phyloP scores from a whole-genome alignment of 2,329 filamentous ascomycete genomes.

The Didymella lethalis region DNA sequence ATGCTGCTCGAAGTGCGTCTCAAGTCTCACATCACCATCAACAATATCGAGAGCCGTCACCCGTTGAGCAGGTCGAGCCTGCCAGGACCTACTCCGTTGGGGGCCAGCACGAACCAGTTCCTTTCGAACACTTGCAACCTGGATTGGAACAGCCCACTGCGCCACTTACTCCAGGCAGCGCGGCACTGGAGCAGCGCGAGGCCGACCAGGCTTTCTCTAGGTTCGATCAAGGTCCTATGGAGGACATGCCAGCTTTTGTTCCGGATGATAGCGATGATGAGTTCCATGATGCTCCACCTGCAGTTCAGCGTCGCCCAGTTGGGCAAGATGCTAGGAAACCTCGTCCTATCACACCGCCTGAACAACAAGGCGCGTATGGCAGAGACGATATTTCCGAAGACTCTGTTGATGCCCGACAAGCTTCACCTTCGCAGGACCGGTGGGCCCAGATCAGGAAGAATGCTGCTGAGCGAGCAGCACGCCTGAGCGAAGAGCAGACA shows the following conservation, averaged over 20 bases:
- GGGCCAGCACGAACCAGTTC: conserved; percentile 35
- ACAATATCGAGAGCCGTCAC: conserved; percentile 37
- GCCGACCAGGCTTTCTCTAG: conserved; percentile 68
- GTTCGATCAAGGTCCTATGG: conserved; percentile 89
- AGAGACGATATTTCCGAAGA: conserved; percentile 53
- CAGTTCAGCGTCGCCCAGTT: conserved; percentile 33
- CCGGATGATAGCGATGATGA: conserved; percentile 58
- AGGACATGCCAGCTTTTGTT: conserved; percentile 84
- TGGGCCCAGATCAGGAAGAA: conserved; percentile 98
- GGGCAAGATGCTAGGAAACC: conserved; percentile 21
- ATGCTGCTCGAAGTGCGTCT: conserved; percentile 37
- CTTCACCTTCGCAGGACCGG: conserved; percentile 68
- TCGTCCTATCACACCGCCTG: conserved; percentile 28
- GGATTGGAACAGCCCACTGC: conserved; percentile 51
- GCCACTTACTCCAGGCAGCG: conserved; percentile 65
- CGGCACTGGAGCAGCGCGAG: conserved; percentile 66
- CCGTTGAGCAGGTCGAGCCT: conserved; percentile 33
- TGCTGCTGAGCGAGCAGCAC: conserved; percentile 79
- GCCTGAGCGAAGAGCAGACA: conserved; percentile 70
- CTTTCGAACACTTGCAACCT: conserved; percentile 7
- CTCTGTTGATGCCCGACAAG: conserved; percentile 51
- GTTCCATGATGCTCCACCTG: conserved; percentile 26
- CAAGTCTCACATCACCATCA: conserved; percentile 35
- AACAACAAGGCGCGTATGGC: conserved; percentile 25
- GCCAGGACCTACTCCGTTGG: conserved; percentile 32